Conservation (phyloP, 306 rosid genomes). For the Trichosanthes cucumerina region DNA sequence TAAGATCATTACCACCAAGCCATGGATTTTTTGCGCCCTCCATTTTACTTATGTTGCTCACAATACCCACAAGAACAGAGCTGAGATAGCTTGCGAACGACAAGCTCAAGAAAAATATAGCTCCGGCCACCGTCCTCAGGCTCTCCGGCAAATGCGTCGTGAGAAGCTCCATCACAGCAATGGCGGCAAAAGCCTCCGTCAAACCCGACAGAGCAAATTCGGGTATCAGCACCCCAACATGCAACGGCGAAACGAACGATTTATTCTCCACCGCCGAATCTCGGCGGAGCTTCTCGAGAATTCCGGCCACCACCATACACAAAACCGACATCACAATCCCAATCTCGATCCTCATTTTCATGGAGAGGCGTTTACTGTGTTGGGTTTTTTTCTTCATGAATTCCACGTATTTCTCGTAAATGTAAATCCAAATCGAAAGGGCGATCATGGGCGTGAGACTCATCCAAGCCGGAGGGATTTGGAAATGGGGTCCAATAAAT, state of each 20-base stretch:
- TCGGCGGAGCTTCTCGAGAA: conserved; percentile 28
- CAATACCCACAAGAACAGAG: conserved; percentile 21
- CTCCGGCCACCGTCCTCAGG: conserved; percentile 53
- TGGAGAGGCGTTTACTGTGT: conserved; percentile 24
- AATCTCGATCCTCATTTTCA: conserved; percentile 23
- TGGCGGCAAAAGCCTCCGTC: conserved; percentile 45
- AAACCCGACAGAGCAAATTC: conserved; percentile 44
- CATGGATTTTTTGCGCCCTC: conserved; percentile 21
- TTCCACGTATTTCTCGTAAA: conserved; percentile 37
- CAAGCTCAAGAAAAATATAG: conserved; percentile 39
- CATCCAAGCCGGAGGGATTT: conserved; percentile 58
- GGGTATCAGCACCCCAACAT: conserved; percentile 34
- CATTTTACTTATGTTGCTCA: background rate
- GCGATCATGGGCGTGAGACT: conserved; percentile 39
- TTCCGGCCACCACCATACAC: conserved; percentile 35
- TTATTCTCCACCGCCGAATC: conserved; percentile 15
- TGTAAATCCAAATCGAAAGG: conserved; percentile 37
- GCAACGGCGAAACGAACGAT: conserved; percentile 24
- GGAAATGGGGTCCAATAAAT: conserved; percentile 25
- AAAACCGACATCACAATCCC: conserved; percentile 41
- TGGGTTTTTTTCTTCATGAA: conserved; percentile 3
- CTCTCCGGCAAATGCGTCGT: conserved; percentile 45
- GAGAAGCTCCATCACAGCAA: conserved; percentile 49
- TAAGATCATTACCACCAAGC: conserved; percentile 55
- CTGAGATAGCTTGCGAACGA: conserved; percentile 33